Evolutionary conservation across 805 yeast genomes (phyloP).

Genomic region (Metschnikowia santaceciliae): DNA sequence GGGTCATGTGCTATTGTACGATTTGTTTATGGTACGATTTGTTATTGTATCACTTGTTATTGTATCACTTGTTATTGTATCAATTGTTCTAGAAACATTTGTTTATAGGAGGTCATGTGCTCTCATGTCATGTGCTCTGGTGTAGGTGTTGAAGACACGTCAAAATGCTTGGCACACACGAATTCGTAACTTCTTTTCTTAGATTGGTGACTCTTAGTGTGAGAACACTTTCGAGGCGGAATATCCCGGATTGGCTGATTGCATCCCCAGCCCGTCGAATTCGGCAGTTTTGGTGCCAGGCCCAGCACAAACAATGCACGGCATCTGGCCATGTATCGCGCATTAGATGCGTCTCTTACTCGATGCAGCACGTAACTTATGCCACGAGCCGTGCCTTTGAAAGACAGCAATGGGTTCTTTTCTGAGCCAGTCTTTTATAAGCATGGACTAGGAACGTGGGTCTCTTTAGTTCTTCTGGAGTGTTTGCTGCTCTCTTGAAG

Average conservation of each 20-base stretch:
- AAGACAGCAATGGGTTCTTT: not conserved
- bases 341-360: not conserved
- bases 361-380: not conserved
- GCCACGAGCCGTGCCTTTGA: not conserved
- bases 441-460: not conserved
- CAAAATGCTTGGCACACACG: too few species aligned
- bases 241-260: not conserved
- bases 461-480: not conserved
- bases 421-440: not conserved
- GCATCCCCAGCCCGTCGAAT: not conserved
- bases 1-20: too few species aligned
- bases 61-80: not conserved
- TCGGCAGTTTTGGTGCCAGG: not conserved
- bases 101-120: not conserved
- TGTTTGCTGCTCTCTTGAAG: not conserved
- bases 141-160: too few species aligned
- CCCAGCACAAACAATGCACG: not conserved
- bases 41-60: not conserved
- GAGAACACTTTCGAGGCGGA: not conserved
- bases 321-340: constrained; percentile 2
- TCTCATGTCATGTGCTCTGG: not conserved
- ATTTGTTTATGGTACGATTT: not conserved
- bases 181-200: not conserved
- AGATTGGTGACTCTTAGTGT: not conserved
- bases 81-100: too few species aligned